Conservation (phyloP, 2,329 filamentous ascomycete genomes). For the Fusarium lyarnte region DNA sequence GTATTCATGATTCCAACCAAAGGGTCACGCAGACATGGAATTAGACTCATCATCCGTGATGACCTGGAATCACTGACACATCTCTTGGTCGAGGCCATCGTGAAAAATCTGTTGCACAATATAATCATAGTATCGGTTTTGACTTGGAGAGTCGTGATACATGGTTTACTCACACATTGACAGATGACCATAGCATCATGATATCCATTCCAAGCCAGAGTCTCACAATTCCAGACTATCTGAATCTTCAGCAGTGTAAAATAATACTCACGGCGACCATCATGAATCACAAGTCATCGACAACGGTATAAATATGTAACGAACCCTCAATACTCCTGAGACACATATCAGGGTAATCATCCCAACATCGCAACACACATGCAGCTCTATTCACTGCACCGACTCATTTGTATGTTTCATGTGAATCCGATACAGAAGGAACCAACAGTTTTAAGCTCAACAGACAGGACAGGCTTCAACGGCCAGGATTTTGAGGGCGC, state of each 20-base stretch:
- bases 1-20: not conserved
- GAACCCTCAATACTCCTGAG: conserved; percentile 1
- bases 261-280: not conserved
- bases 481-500: conserved; percentile 25
- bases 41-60: not conserved
- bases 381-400: not conserved
- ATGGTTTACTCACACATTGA: not conserved
- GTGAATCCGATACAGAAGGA: not conserved
- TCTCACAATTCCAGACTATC: not conserved
- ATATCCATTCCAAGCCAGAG: not conserved
- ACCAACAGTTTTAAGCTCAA: conserved; percentile 9
- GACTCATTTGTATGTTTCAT: conserved; percentile 19
- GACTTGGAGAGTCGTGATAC: not conserved
- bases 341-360: conserved; percentile 2
- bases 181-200: not conserved
- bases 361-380: conserved; percentile 9
- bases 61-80: not conserved
- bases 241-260: not conserved
- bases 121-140: not conserved
- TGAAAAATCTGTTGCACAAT: not conserved
- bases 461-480: conserved; percentile 20
- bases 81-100: not conserved
- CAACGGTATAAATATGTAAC: conserved; percentile 7
- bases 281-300: not conserved
- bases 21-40: conserved; percentile 14